Evolutionary conservation across 2,329 filamentous ascomycete species (phyloP).

Genomic region (Talaromyces funiculosus): DNA sequence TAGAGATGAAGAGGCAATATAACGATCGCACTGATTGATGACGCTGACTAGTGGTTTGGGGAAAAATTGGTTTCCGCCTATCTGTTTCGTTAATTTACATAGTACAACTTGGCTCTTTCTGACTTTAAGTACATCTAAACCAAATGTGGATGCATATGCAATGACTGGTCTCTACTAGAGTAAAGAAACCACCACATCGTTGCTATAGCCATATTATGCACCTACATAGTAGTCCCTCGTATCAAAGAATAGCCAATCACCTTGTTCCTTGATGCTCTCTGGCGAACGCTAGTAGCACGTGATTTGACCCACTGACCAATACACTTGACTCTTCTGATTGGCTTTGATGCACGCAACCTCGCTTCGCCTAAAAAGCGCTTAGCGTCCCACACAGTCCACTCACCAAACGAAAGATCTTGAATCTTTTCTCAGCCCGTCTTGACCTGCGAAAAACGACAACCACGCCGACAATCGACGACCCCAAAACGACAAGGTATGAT

Average conservation of each 20-base stretch:
- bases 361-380: conserved; percentile 37
- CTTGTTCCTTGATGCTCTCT: not conserved
- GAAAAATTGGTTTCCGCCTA: not conserved
- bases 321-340: not conserved
- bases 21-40: not conserved
- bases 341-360: not conserved
- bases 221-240: too few species aligned
- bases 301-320: not conserved
- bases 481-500: conserved; percentile 42
- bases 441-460: conserved; percentile 26
- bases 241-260: not conserved
- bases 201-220: too few species aligned
- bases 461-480: conserved; percentile 40
- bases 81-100: not conserved
- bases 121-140: too few species aligned
- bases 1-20: not conserved
- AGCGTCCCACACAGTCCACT: conserved; percentile 39
- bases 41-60: not conserved
- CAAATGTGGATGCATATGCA: too few species aligned
- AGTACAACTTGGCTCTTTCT: not conserved
- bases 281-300: not conserved
- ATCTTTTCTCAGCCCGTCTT: conserved; percentile 26
- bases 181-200: too few species aligned
- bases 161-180: too few species aligned
- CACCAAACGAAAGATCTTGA: conserved; percentile 21